Conservation (phyloP, 139 green algal genomes). For the Closterium sp. region DNA sequence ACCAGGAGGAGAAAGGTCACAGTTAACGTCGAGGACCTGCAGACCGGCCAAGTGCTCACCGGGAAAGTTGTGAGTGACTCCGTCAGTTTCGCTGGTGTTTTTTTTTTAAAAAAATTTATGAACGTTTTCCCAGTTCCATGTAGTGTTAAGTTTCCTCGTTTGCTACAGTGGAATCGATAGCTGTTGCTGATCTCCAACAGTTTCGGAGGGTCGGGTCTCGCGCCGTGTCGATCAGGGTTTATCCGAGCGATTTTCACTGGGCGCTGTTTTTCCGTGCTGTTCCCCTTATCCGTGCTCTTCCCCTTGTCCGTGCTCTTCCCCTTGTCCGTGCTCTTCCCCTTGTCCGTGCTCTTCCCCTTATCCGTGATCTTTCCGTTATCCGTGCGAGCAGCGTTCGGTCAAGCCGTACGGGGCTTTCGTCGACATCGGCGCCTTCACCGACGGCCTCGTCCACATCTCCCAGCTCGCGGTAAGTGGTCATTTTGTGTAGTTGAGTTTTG, state of each 20-base stretch:
- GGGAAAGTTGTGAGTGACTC: slow-evolving; percentile 49
- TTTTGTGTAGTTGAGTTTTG: too few relatives aligned
- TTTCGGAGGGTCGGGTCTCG: background rate
- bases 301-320: too few relatives aligned
- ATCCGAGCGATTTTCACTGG: background rate
- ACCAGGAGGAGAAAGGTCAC: slow-evolving; percentile 29
- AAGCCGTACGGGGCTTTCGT: slow-evolving; percentile 90
- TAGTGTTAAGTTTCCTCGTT: too few relatives aligned
- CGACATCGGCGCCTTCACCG: slow-evolving; percentile 75
- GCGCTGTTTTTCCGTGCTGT: background rate
- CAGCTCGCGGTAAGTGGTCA: slow-evolving; percentile 63
- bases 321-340: background rate
- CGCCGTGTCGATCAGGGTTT: slow-evolving; percentile 3
- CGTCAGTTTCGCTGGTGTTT: too few relatives aligned
- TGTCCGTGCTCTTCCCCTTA: slow-evolving; percentile 54
- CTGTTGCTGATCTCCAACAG: background rate
- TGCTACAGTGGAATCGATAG: too few relatives aligned
- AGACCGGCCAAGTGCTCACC: slow-evolving; percentile 16
- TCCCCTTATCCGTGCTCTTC: background rate
- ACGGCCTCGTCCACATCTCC: slow-evolving; percentile 94
- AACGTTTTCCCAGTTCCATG: too few relatives aligned
- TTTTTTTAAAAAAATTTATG: too few relatives aligned
- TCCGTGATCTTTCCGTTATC: slow-evolving; percentile 55
- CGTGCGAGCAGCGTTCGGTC: slow-evolving; percentile 51
- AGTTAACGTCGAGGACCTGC: slow-evolving; percentile 41